Evolutionary conservation across 768 basidiomycete species (phyloP).

Genomic region (Russula olivacea): DNA sequence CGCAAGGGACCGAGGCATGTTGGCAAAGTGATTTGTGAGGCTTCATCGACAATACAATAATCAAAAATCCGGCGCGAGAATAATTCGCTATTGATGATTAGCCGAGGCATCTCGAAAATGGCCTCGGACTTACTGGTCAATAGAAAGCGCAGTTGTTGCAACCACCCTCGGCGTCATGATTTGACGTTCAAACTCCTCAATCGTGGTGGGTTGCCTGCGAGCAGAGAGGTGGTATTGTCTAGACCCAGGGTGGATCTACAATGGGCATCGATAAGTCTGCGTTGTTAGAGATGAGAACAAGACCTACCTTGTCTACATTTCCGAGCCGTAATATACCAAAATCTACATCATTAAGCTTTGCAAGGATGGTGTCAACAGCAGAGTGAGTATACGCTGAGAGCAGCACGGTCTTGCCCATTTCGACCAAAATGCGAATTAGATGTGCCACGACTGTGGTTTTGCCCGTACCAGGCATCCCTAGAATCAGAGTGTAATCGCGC

Average conservation of each 20-base stretch:
- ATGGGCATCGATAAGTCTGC: slow-evolving; percentile 6
- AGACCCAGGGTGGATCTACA: slow-evolving; percentile 77
- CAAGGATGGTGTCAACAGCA: slow-evolving; percentile 93
- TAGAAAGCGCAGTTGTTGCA: slow-evolving; percentile 89
- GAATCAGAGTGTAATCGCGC: slow-evolving; percentile 82
- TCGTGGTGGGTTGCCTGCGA: slow-evolving; percentile 49
- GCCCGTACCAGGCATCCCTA: slow-evolving; percentile 98
- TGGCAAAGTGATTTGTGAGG: slow-evolving; percentile 94
- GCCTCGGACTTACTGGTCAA: slow-evolving; percentile 73
- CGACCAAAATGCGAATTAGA: slow-evolving; percentile 74
- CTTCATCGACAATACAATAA: slow-evolving; percentile 97
- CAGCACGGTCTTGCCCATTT: slow-evolving; percentile 78
- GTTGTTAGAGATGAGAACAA: background rate
- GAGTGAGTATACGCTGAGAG: slow-evolving; percentile 95
- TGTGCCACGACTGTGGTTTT: slow-evolving; percentile 94
- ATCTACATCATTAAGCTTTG: slow-evolving; percentile 63
- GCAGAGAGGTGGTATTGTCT: slow-evolving; percentile 63
- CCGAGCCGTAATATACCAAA: slow-evolving; percentile 81
- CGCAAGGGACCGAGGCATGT: slow-evolving; percentile 92
- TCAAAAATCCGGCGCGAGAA: slow-evolving; percentile 86
- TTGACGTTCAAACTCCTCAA: slow-evolving; percentile 79
- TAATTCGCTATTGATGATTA: slow-evolving; percentile 51
- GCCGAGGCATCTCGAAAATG: background rate
- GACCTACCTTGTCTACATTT: slow-evolving; percentile 79
- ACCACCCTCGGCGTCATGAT: slow-evolving; percentile 88